phyloP scores from a whole-genome alignment of 495 filamentous ascomycete species.

The Neohortaea acidophila region DNA sequence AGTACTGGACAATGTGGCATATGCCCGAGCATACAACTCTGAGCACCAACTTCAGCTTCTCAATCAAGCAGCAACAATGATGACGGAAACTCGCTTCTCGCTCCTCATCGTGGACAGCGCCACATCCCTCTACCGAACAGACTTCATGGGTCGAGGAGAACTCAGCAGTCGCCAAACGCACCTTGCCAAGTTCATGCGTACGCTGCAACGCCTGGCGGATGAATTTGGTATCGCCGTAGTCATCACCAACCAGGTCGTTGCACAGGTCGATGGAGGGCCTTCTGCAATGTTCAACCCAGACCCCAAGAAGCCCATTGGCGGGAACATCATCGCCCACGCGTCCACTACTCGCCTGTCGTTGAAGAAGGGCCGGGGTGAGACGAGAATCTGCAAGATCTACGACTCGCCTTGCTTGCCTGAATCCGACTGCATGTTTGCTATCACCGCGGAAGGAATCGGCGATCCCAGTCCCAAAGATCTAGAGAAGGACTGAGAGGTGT shows the following conservation, averaged over 20 bases:
- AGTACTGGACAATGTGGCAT: conserved; percentile 93
- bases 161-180: conserved; percentile 79
- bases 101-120: conserved; percentile 89
- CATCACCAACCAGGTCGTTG: conserved; percentile 97
- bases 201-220: conserved; percentile 81
- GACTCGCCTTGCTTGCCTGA: conserved; percentile 95
- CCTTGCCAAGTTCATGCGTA: conserved; percentile 94
- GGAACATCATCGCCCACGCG: conserved; percentile 96
- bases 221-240: conserved; percentile 98
- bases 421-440: conserved; percentile 91
- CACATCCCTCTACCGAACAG: conserved; percentile 86
- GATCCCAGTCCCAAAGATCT: conserved; percentile 91
- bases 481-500: conserved; percentile 60
- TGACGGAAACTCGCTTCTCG: conserved; percentile 97
- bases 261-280: conserved; percentile 91
- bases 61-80: conserved; percentile 92
- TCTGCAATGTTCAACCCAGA: conserved; percentile 97
- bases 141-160: conserved; percentile 89
- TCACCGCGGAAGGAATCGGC: conserved; percentile 90
- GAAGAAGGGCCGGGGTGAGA: conserved; percentile 91
- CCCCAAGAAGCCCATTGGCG: conserved; percentile 96
- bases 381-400: conserved; percentile 95
- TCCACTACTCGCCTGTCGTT: conserved; percentile 80
- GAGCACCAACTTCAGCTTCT: conserved; percentile 92
- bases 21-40: conserved; percentile 94